Evolutionary conservation across 2,329 filamentous ascomycete genomes (phyloP).

Genomic region (Ceratocystis cubensis): DNA sequence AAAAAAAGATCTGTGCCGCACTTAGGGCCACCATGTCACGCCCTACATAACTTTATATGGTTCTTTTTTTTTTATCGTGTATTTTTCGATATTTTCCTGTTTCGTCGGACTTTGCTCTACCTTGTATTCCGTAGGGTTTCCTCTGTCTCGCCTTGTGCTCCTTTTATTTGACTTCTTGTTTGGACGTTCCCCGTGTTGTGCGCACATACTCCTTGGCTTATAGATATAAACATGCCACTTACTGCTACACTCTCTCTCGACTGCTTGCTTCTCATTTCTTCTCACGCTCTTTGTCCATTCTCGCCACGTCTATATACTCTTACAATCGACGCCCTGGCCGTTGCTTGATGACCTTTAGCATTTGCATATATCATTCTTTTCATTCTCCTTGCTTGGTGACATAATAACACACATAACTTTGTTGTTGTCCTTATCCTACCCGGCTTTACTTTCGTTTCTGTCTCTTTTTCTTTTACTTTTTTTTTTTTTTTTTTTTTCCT

Average conservation of each 20-base stretch:
- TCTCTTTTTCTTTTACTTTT: not conserved
- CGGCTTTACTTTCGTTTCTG: not conserved
- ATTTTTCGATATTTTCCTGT: not conserved
- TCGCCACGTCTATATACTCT: not conserved
- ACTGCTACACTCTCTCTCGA: not conserved
- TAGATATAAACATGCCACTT: constrained; percentile 1
- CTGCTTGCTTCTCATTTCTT: not conserved
- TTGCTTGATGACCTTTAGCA: not conserved
- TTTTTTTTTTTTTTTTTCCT: not conserved
- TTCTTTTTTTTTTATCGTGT: not conserved
- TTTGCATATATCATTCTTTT: not conserved
- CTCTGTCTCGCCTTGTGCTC: constrained; percentile 1
- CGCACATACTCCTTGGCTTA: not conserved
- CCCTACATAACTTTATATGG: not conserved
- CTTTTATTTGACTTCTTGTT: constrained; percentile 10
- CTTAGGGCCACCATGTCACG: not conserved
- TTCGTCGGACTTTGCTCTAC: not conserved
- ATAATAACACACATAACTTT: not conserved
- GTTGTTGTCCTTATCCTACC: not conserved
- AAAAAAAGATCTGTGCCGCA: constrained; percentile 10
- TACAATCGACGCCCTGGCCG: not conserved
- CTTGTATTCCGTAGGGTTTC: not conserved
- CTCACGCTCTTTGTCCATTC: not conserved
- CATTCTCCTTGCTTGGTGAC: not conserved
- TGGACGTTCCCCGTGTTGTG: not conserved